These are phyloP conservation scores for Candida saitoana DNA, from an alignment of 805 yeast species.

Conservation along the genomic window DNA sequence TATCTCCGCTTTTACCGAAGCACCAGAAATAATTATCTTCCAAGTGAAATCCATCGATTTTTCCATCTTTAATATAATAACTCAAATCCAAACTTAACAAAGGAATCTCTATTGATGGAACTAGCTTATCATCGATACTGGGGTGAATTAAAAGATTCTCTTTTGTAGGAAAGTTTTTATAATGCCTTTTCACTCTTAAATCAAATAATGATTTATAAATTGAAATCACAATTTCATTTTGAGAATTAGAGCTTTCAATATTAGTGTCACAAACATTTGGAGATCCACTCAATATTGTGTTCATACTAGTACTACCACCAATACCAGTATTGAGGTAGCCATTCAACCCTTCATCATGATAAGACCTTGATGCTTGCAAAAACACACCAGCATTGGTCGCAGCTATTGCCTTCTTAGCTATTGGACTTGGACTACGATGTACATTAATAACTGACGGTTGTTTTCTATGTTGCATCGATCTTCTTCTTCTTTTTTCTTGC, in stretches of 20 bases:
- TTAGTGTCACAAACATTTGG: slow-evolving; percentile 2
- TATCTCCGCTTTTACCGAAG: slow-evolving; percentile 38
- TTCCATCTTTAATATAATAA: slow-evolving; percentile 30
- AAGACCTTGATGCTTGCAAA: slow-evolving; percentile 3
- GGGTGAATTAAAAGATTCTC: slow-evolving; percentile 27
- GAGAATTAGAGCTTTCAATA: slow-evolving; percentile 13
- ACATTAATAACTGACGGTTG: slow-evolving; percentile 5
- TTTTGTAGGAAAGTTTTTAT: slow-evolving; percentile 16
- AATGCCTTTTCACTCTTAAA: slow-evolving; percentile 31
- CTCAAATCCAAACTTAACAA: slow-evolving; percentile 30
- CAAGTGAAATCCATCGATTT: slow-evolving; percentile 29
- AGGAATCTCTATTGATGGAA: slow-evolving; percentile 38
- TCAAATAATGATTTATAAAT: slow-evolving; percentile 34
- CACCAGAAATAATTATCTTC: slow-evolving; percentile 31
- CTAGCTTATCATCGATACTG: slow-evolving; percentile 31
- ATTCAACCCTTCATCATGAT: slow-evolving; percentile 2
- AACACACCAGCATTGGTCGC: slow-evolving; percentile 1
- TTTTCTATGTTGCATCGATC: slow-evolving; percentile 6
- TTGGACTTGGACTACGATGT: slow-evolving; percentile 6
- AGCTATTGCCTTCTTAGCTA: neutral
- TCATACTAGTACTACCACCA: slow-evolving; percentile 20
- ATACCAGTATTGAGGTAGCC: slow-evolving; percentile 7
- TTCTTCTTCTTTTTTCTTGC: slow-evolving; percentile 3
- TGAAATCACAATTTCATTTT: slow-evolving; percentile 24
- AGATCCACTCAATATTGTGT: slow-evolving; percentile 14